Conservation (phyloP, 2,329 filamentous ascomycete genomes). For the Biscogniauxia mediterranea region DNA sequence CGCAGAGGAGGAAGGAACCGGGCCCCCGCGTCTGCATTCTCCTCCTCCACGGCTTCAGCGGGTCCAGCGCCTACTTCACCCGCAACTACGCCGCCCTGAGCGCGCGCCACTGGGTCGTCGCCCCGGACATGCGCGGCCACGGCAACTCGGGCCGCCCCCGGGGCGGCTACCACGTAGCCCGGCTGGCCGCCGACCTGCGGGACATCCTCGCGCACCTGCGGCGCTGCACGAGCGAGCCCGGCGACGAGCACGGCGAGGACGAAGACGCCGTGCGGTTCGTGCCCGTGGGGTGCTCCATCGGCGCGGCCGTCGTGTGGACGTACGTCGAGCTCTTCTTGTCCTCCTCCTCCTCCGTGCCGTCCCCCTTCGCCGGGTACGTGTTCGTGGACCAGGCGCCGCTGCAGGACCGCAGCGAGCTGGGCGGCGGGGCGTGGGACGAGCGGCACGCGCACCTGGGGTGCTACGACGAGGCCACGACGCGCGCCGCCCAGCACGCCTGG, state of each 20-base stretch:
- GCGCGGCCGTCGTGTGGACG: slow-evolving; percentile 41
- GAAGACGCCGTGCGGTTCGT: slow-evolving; percentile 20
- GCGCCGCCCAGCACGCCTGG: slow-evolving; percentile 46
- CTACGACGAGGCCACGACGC: slow-evolving; percentile 38
- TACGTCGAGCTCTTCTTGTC: slow-evolving; percentile 39
- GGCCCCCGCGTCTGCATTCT: slow-evolving; percentile 30
- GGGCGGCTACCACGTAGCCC: slow-evolving; percentile 41
- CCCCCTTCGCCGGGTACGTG: slow-evolving; percentile 33
- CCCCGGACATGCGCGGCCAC: slow-evolving; percentile 41
- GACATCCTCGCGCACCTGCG: slow-evolving; percentile 32
- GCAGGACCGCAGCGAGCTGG: slow-evolving; percentile 36
- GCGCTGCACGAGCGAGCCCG: slow-evolving; percentile 2
- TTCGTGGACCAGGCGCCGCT: slow-evolving; percentile 43
- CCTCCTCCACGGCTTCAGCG: slow-evolving; percentile 42
- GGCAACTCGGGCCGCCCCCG: slow-evolving; percentile 31
- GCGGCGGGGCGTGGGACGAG: slow-evolving; percentile 32
- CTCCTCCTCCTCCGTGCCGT: not conserved
- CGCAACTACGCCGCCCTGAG: slow-evolving; percentile 33
- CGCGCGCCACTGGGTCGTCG: slow-evolving; percentile 35
- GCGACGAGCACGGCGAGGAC: slow-evolving; percentile 1
- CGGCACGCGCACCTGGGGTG: slow-evolving; percentile 34
- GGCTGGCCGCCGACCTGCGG: slow-evolving; percentile 38
- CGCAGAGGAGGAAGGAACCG: slow-evolving; percentile 3
- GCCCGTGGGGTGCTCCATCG: slow-evolving; percentile 40
- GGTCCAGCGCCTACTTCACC: slow-evolving; percentile 39